Base-by-base conservation (phyloP, 2,329 filamentous ascomycete species). In the Ambrosiella xylebori region DNA sequence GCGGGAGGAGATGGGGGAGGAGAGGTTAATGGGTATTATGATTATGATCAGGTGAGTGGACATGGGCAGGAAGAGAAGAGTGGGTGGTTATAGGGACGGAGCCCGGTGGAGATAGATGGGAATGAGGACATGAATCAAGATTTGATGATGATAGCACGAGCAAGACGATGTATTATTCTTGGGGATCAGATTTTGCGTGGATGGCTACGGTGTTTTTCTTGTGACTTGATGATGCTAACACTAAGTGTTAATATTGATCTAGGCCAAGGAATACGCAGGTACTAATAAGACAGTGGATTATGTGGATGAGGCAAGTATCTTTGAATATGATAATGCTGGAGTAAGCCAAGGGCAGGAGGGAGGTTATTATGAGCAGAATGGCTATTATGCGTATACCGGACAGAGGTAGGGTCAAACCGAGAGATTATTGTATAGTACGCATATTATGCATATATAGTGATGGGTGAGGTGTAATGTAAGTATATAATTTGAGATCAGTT, bases 11-110 rank as follows among this genome's bases (percentile, higher is more conserved):
- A 71, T 76, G 61, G 71, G 72, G 19, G 67, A 64, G 61, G 45
- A 9, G 45, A 49, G 12, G 45, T 19, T n/a, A 71, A 75, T 60
- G 73, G 72, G 57, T 78, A 77, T 63, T 77, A 73, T 64, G 74
- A 78, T 63, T 78, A 78, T 63, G 74, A 77, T 63, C 67, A 75
- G 63, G 75, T 77, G 65, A 70, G 74, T 70, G 27, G 3, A 36
- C 9, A 7, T 36, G 41, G 12, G 11, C 13, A 17, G 9, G 15
- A 57, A n/a, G n/a, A 19, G 15, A n/a, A 54, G 35, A 52, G 36
- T 49, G 40, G 27, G 50, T 35, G 41, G 59, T 49, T n/a, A 35
- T 37, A n/a, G 44, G 35, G 27, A 40, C 19, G 36, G 17, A 37
- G 12, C 19, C n/a, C 17, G 54, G 7, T 15, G 19, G 19, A 36